Evolutionary conservation across 75 land plant species (phyloP).

Genomic region (Gnetum montanum): DNA sequence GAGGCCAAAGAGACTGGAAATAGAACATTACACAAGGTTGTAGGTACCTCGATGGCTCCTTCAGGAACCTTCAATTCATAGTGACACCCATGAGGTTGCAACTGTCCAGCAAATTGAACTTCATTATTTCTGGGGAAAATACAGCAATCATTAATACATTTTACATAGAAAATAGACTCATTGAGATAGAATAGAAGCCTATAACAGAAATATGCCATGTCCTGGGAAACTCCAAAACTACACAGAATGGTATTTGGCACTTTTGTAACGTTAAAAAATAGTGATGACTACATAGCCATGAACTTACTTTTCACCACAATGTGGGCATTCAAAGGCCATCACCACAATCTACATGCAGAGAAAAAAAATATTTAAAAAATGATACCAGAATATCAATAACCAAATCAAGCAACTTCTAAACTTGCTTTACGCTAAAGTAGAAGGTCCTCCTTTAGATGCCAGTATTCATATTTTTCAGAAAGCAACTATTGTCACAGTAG

Average conservation of each 20-base stretch:
- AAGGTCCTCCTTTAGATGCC: too few species aligned
- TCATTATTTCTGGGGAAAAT: constrained; percentile 73
- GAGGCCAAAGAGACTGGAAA: not conserved
- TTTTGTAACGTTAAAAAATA: not conserved
- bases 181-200: not conserved
- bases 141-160: not conserved
- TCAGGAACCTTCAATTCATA: constrained; percentile 46
- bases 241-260: not conserved
- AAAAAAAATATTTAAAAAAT: not conserved
- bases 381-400: not conserved
- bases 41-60: constrained; percentile 54
- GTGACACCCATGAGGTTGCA: constrained; percentile 76
- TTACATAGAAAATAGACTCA: not conserved
- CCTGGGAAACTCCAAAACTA: not conserved
- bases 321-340: constrained; percentile 96
- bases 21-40: not conserved
- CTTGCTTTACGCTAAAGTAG: not conserved
- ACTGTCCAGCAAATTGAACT: constrained; percentile 91
- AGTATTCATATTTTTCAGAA: not conserved
- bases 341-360: constrained; percentile 58
- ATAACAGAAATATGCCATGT: not conserved
- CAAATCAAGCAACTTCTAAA: not conserved
- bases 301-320: constrained; percentile 87
- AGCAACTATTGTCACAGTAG: not conserved
- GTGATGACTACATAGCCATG: not conserved